A percentile compares a stretch with the other conserved stretches of the same genome.
Evolutionary conservation across 208 protist species (phyloP).

Genomic region (Phytomonas sp.): DNA sequence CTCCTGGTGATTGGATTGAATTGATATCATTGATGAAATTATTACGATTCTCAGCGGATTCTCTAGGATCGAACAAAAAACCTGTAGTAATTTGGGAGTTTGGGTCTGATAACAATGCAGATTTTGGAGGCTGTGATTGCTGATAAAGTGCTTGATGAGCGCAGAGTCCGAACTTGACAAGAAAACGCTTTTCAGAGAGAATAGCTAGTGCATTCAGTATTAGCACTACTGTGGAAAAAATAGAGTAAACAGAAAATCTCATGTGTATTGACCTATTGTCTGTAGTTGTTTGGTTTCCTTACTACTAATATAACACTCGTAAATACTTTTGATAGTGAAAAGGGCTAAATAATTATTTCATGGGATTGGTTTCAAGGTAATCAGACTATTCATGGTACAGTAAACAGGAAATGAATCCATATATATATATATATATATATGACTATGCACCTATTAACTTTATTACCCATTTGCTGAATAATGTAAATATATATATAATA

Average conservation of each 20-base stretch:
- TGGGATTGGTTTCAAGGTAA: too few relatives aligned
- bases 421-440: too few relatives aligned
- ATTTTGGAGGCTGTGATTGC: conserved; percentile 9
- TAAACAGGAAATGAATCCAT: too few relatives aligned
- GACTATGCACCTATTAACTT: conserved; percentile 7
- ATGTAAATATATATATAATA: conserved; percentile 8
- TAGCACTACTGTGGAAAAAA: conserved; percentile 45
- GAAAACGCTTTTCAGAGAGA: conserved; percentile 75
- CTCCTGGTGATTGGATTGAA: neutral
- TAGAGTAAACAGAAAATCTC: conserved; percentile 60
- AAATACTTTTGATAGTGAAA: too few relatives aligned
- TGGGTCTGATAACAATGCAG: conserved; percentile 15
- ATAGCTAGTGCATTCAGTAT: conserved; percentile 76
- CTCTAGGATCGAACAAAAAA: neutral
- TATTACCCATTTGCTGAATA: too few relatives aligned
- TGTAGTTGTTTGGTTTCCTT: too few relatives aligned
- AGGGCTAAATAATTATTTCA: too few relatives aligned
- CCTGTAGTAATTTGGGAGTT: conserved; percentile 4
- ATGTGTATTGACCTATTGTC: conserved; percentile 18
- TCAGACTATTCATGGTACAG: too few relatives aligned
- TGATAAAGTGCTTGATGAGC: conserved; percentile 20
- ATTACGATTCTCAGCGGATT: neutral
- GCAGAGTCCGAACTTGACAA: conserved; percentile 62
- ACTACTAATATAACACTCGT: too few relatives aligned
- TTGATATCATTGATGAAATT: neutral